Conservation (phyloP, 2,329 filamentous ascomycete species). For the Neonectria faginata region DNA sequence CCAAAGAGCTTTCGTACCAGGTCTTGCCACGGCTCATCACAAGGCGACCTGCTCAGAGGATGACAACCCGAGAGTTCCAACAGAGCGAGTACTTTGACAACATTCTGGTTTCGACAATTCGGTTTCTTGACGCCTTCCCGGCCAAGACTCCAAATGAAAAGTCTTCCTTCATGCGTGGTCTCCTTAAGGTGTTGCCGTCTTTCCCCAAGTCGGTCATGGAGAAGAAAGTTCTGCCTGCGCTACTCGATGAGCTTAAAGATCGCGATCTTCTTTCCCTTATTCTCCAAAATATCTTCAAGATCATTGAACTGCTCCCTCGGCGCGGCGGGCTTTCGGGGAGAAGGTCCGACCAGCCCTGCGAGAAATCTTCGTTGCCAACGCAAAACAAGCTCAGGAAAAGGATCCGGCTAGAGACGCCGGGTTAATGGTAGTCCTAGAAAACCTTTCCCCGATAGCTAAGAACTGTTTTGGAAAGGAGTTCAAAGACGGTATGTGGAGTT, state of each 20-base stretch:
- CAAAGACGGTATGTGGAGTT: slow-evolving; percentile 78
- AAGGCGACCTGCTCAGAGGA: slow-evolving; percentile 84
- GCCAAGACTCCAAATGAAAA: slow-evolving; percentile 95
- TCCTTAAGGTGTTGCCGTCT: slow-evolving; percentile 87
- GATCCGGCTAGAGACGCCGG: slow-evolving; percentile 89
- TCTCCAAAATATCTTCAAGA: slow-evolving; percentile 91
- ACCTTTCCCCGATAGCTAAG: slow-evolving; percentile 78
- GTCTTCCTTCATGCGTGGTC: slow-evolving; percentile 87
- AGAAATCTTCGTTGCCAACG: slow-evolving; percentile 79
- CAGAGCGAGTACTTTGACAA: slow-evolving; percentile 98
- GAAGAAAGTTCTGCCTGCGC: slow-evolving; percentile 89
- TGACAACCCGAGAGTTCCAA: slow-evolving; percentile 92
- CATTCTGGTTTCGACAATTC: slow-evolving; percentile 93
- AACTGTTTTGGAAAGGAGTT: slow-evolving; percentile 94
- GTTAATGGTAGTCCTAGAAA: slow-evolving; percentile 89
- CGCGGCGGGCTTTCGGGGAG: slow-evolving; percentile 83
- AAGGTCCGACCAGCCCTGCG: slow-evolving; percentile 87
- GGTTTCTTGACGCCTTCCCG: slow-evolving; percentile 90
- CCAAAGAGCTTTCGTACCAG: slow-evolving; percentile 78
- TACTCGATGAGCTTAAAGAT: slow-evolving; percentile 95
- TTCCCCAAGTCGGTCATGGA: slow-evolving; percentile 95
- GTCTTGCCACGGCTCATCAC: slow-evolving; percentile 90
- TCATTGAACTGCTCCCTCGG: slow-evolving; percentile 83
- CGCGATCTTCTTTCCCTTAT: slow-evolving; percentile 86
- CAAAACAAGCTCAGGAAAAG: slow-evolving; percentile 73